Base-by-base conservation (phyloP, 345 rosid genomes). In the Limnanthes douglasii region DNA sequence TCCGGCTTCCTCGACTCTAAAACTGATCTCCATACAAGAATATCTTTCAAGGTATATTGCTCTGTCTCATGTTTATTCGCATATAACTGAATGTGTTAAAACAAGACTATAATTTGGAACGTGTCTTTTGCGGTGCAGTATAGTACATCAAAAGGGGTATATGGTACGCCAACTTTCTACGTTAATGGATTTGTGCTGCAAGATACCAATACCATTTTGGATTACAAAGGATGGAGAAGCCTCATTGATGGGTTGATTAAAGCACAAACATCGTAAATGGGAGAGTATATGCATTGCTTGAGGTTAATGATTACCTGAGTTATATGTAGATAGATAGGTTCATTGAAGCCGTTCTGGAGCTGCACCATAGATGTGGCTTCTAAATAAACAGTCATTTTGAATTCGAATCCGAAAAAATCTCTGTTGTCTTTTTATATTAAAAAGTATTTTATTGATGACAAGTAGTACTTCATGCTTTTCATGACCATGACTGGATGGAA, bases 141-240 rank as follows among this genome's bases (percentile, higher is more conserved):
- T 62, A 78, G 82, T 36, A 39, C 79, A 5, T 68, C 86, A 11
- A 72, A 75, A 50, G 86, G 82, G 11, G 82, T 66, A 9, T 82
- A n/a, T 4, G 82, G 67, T 8, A 81, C 94, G 1, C 97, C 88
- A 6, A 31, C 53, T 18, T 81, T 78, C 76, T 68, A 46, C 18
- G 50, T 86, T 32, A 86, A 86, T 29, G 94, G 97, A 38, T 81
- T 86, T 46, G 59, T 36, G 12, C 19, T 86, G 36, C 73, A 92
- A 0, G 79, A 46, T 43, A 34, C 64, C 26, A 82, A 73, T 34
- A 62, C 75, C 11, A 21, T 70, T 2, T 10, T 65, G 1, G 72
- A 69, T 38, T 73, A 51, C 21, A 56, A 53, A 4, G 61, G 42
- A 18, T 86, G 94, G 97, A 68, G 54, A 61, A 70, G 54, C 44